A percentile compares a stretch with the other conserved stretches of the same genome.
These are phyloP conservation scores for Lachancea mirantina DNA, from an alignment of 805 yeast genomes.

Conservation along the genomic window DNA sequence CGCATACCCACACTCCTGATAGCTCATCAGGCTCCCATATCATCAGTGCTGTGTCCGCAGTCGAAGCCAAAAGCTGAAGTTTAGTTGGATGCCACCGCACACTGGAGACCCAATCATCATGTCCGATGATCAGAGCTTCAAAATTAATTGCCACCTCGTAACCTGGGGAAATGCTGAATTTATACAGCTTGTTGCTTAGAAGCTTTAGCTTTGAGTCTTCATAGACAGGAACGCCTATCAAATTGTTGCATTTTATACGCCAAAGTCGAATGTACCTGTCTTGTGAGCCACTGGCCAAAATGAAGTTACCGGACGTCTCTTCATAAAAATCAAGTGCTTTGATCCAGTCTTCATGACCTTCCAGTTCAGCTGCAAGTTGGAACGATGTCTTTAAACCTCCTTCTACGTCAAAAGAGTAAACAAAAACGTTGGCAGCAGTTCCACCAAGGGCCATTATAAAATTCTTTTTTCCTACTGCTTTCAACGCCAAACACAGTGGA, in stretches of 20 bases:
- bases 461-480: constrained; percentile 23
- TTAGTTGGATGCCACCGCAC: constrained; percentile 65
- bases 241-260: constrained; percentile 57
- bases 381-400: constrained; percentile 15
- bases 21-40: constrained; percentile 84
- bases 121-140: constrained; percentile 95
- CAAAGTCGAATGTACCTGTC: constrained; percentile 89
- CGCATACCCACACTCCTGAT: constrained; percentile 87
- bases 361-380: constrained; percentile 44
- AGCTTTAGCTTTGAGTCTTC: constrained; percentile 40
- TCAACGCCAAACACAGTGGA: constrained; percentile 24
- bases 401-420: constrained; percentile 40
- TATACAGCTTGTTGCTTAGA: constrained; percentile 66
- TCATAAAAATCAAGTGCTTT: constrained; percentile 59
- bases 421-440: constrained; percentile 46
- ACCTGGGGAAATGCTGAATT: constrained; percentile 36
- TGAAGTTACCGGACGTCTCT: constrained; percentile 42
- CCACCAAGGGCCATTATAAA: constrained; percentile 67
- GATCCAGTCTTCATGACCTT: constrained; percentile 98
- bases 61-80: constrained; percentile 64
- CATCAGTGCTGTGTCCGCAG: constrained; percentile 91
- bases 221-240: constrained; percentile 51
- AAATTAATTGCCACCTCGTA: constrained; percentile 56
- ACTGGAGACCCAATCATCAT: constrained; percentile 94
- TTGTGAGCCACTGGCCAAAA: constrained; percentile 86